Evolutionary conservation across 495 filamentous ascomycete genomes (phyloP), one percentile per base, ranked within the genome.

Genomic region (Pseudoneurospora amorphoporcata): DNA sequence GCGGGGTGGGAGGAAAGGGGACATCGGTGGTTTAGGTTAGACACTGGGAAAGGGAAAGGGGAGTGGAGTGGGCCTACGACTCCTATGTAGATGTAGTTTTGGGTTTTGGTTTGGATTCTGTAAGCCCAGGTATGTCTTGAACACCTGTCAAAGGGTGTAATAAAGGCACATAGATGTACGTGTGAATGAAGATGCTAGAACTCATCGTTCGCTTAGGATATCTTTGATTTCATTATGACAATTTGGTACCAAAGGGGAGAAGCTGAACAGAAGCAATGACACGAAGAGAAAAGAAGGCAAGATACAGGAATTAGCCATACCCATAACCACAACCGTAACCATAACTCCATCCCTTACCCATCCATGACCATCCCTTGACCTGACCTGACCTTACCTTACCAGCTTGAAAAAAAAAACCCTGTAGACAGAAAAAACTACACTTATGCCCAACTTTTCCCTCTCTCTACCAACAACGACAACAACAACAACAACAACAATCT

Each of bases 1-100:
- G 89, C 86, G 3, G 87, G 87, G 5, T 87, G 79, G 68, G 88
- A 90, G 61, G 87, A 90, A 75, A 79, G 85, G 53, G 81, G 81
- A 17, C 87, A 89, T 69, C 78, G 82, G 68, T 84, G 83, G 78
- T 80, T 82, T 39, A 80, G 73, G 69, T 84, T 84, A 43, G 75
- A 74, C 8, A 77, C 73, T 39, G n/a, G 32, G 4, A 41, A 47
- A 29, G n/a, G 43, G n/a, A 10, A 7, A 8, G 47, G 23, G 47
- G 23, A 32, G 29, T 32, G 23, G 47, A 61, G 47, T 61, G 47
- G 47, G 47, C 47, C 47, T 23, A 53, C 45, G 10, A 58, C 47
- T 5, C 47, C 47, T 3, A 29, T 58, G 47, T 65, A 17, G 9
- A 29, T 58, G 47, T 65, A 17, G 9, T 8, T 58, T 29, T 58